Base-by-base conservation (phyloP, 75 land plant genomes). In the Sequoia sempervirens region DNA sequence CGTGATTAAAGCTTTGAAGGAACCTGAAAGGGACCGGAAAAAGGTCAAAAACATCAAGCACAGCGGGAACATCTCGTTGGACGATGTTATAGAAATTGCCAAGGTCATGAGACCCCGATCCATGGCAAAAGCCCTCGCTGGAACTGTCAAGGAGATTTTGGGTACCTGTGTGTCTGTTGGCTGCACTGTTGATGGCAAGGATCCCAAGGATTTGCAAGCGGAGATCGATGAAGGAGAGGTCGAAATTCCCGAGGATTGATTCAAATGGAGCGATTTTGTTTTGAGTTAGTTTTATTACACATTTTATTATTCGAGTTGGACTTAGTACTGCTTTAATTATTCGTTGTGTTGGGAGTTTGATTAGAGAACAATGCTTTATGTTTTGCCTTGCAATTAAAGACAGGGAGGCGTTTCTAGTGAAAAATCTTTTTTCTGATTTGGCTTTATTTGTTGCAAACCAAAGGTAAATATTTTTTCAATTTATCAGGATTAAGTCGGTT, bases 161-260 rank as follows among this genome's bases (percentile, higher is more conserved):
- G 95, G 95, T 28, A 93, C 95, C 1, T 93, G 95, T 45, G 94
- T 93, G 8, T 92, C 94, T 14, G 95, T 93, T 36, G 95, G 95
- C 2, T 93, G 94, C 80, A 92, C 95, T 34, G 94, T 93, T 26
- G 95, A 92, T 79, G 95, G 95, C 13, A 93, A 93, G 87, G 87
- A 87, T 76, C 91, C 91, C 5, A 90, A 87, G 85, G 91, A 87
- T 54, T 43, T 90, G 43, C 94, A 92, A 80, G 14, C 81, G 82
- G 95, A 93, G 91, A 93, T 93, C 50, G 86, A 86, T 20, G 92
- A 93, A 23, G 94, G 94, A 26, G 92, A 90, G 50, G 94, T 93
- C 20, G 95, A 93, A 80, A 79, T 93, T 37, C 90, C 91, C 0
- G 86, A 82, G 38, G 69, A 83, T 43, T 83, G 36, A 83, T 46